Conservation (phyloP, 1,284 basidiomycete species). For the Ceratobasidium sp. region DNA sequence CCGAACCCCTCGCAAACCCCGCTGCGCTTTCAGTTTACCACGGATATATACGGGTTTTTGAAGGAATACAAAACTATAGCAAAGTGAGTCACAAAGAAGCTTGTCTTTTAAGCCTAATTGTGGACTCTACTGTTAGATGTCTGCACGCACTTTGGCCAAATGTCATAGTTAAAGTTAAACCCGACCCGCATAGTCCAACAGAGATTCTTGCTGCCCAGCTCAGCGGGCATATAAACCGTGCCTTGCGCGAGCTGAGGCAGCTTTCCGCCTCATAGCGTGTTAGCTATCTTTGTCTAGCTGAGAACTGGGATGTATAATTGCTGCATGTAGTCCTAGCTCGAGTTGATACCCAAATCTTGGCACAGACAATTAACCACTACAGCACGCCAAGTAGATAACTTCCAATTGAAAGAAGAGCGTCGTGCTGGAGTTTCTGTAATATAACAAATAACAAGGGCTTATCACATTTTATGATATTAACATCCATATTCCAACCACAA, state of each 20-base stretch:
- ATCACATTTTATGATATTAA: background rate
- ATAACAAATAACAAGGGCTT: background rate
- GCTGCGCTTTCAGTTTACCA: background rate
- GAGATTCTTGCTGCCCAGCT: background rate
- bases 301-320: no score
- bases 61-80: background rate
- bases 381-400: no score
- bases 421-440: no score
- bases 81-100: background rate
- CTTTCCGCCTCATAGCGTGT: background rate
- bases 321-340: no score
- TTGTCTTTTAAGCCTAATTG: background rate
- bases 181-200: background rate
- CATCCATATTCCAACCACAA: no score
- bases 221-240: background rate
- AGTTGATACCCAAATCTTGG: no score
- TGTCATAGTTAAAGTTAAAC: background rate
- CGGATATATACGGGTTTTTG: background rate
- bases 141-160: conserved; percentile 3
- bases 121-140: background rate
- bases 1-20: background rate
- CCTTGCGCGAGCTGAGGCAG: background rate
- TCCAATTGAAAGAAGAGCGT: no score
- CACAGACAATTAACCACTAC: no score
- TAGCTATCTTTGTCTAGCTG: no score